Conservation (phyloP, 75 land plant species). For the Chamaecyparis obtusa region DNA sequence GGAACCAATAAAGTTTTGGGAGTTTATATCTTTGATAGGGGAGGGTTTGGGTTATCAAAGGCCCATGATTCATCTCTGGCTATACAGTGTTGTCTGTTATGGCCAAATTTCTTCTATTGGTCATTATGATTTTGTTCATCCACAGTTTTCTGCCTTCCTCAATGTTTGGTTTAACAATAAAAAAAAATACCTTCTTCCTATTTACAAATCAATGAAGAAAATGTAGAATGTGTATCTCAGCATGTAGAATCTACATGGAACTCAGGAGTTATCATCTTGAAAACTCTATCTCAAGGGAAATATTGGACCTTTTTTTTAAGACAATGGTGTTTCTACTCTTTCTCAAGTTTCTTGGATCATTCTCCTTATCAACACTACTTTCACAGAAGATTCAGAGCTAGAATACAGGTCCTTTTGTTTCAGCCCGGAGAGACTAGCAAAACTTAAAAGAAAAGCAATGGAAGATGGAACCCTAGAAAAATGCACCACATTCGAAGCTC, state of each 20-base stretch:
- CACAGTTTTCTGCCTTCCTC: conserved; percentile 56
- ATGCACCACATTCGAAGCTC: conserved; percentile 83
- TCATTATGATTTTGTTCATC: conserved; percentile 47
- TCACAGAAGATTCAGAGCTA: conserved; percentile 32
- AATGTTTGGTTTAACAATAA: conserved; percentile 37
- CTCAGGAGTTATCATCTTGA: conserved; percentile 4
- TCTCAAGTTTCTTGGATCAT: conserved; percentile 19
- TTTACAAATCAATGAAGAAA: conserved; percentile 42
- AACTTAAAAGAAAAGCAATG: conserved; percentile 49
- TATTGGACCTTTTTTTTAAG: conserved; percentile 52
- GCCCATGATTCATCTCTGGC: too few relatives aligned
- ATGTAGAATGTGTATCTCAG: conserved; percentile 13
- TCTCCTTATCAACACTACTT: conserved; percentile 13
- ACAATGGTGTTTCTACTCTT: conserved; percentile 20
- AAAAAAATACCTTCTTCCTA: conserved; percentile 18
- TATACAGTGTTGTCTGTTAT: conserved; percentile 50
- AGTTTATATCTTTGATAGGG: too few relatives aligned
- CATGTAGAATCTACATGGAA: conserved; percentile 43
- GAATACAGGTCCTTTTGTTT: conserved; percentile 56
- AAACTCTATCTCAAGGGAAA: conserved; percentile 34
- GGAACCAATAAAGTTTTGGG: too few relatives aligned
- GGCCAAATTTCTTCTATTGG: conserved; percentile 48
- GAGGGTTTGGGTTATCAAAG: too few relatives aligned
- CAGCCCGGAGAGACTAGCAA: conserved; percentile 39
- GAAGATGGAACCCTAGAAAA: conserved; percentile 50